Evolutionary conservation across 116 monocot species (phyloP).

Genomic region (Zostera marina): DNA sequence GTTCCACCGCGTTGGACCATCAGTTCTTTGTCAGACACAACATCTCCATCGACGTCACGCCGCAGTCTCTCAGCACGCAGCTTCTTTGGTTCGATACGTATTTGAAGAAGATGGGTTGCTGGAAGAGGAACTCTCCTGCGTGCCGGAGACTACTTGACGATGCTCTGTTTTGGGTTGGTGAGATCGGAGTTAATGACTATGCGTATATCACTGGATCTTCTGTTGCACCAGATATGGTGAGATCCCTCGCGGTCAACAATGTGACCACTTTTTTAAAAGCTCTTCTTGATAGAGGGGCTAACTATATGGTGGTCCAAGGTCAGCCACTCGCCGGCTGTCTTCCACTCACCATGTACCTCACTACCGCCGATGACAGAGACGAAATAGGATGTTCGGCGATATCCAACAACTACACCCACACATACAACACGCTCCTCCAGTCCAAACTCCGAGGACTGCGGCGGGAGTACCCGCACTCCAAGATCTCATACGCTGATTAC

Average conservation of each 20-base stretch:
- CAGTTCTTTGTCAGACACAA: constrained; percentile 59
- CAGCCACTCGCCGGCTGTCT: constrained; percentile 71
- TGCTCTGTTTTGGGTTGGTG: constrained; percentile 81
- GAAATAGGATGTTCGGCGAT: constrained; percentile 34
- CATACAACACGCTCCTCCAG: constrained; percentile 44
- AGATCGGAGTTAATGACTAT: constrained; percentile 83
- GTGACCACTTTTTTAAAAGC: constrained; percentile 47
- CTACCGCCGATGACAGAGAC: constrained; percentile 33
- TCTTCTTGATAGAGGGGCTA: constrained; percentile 51
- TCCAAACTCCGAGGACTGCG: constrained; percentile 27
- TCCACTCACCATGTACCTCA: constrained; percentile 36
- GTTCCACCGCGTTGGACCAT: constrained; percentile 56
- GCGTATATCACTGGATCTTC: constrained; percentile 45
- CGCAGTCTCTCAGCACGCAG: constrained; percentile 53
- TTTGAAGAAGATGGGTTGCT: constrained; percentile 23
- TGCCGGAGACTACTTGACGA: constrained; percentile 17
- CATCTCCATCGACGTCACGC: constrained; percentile 42
- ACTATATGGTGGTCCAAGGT: constrained; percentile 69
- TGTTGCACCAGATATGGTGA: constrained; percentile 16
- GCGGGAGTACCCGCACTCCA: constrained; percentile 22
- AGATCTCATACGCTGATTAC: constrained; percentile 82
- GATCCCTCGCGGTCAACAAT: constrained; percentile 25
- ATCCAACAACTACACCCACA: constrained; percentile 30
- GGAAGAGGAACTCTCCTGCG: neutral
- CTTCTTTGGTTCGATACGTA: constrained; percentile 43